Evolutionary conservation across 495 filamentous ascomycete genomes (phyloP).

Genomic region (Podospora pseudopauciseta): DNA sequence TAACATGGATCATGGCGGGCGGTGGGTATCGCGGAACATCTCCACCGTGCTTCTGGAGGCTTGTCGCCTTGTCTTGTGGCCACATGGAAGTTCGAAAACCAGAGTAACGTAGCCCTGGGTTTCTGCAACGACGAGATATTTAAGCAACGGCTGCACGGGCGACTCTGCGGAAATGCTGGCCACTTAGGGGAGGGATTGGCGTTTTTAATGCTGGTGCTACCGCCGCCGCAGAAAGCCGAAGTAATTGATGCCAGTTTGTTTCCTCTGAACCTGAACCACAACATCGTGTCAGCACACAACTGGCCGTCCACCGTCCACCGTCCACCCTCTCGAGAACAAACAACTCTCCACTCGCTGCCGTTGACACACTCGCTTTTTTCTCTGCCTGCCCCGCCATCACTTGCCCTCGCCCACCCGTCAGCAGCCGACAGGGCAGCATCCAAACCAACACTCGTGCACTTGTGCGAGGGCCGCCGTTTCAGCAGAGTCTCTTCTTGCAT

Average conservation of each 20-base stretch:
- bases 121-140: conserved; percentile 8
- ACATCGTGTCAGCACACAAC: conserved; percentile 4
- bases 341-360: neutral
- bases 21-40: conserved; percentile 16
- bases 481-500: conserved; percentile 11
- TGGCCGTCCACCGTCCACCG: conserved; percentile 8
- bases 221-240: conserved; percentile 4
- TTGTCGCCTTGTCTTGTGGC: conserved; percentile 25
- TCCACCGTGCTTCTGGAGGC: conserved; percentile 18
- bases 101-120: conserved; percentile 17
- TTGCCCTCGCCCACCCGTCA: neutral
- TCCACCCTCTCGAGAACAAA: conserved; percentile 1
- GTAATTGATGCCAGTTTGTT: neutral
- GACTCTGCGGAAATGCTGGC: conserved; percentile 12
- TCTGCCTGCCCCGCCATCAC: neutral
- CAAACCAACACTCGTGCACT: conserved; percentile 14
- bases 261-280: neutral
- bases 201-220: conserved; percentile 15
- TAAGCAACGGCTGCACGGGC: conserved; percentile 16
- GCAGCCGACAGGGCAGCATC: neutral
- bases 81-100: conserved; percentile 30
- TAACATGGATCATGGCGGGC: conserved; percentile 8
- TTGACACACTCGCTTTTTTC: neutral
- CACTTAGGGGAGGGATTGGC: conserved; percentile 28
- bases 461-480: conserved; percentile 6